Evolutionary conservation across 805 yeast species (phyloP).

Genomic region (Wickerhamiella kazuoi): DNA sequence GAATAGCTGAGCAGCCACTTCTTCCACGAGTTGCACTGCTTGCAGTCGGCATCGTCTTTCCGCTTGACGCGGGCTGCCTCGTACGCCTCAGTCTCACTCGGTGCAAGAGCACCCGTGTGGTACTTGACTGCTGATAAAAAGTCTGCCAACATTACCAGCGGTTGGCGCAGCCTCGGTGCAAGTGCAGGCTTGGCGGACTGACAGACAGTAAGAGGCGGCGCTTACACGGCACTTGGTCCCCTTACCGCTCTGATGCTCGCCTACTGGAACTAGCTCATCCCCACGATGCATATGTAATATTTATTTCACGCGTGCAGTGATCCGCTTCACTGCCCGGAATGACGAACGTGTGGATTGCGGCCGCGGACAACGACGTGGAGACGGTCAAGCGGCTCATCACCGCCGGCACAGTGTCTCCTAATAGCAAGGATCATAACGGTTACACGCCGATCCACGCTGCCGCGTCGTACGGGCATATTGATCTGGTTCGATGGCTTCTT

Average conservation of each 20-base stretch:
- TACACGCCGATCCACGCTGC: constrained; percentile 97
- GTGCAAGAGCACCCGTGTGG: constrained; percentile 9
- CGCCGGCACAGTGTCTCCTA: constrained; percentile 38
- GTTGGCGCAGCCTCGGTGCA: no score
- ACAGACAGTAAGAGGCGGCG: no score
- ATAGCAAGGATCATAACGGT: constrained; percentile 77
- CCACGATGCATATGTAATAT: no score
- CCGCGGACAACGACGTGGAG: constrained; percentile 60
- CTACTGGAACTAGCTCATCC: no score
- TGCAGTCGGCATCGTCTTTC: constrained; percentile 53
- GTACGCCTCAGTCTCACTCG: constrained; percentile 1
- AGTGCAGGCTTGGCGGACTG: no score
- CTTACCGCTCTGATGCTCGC: no score
- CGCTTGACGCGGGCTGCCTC: constrained; percentile 25
- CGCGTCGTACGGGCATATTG: constrained; percentile 73
- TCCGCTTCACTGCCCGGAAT: no score
- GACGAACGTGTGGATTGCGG: constrained; percentile 79
- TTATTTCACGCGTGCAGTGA: no score
- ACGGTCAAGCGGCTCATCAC: constrained; percentile 40
- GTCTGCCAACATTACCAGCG: background rate
- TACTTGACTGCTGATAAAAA: constrained; percentile 5
- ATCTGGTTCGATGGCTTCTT: constrained; percentile 41
- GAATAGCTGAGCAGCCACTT: constrained; percentile 60
- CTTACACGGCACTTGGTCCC: no score
- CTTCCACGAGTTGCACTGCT: constrained; percentile 50